A percentile compares a stretch with the other conserved stretches of the same genome.
phyloP scores from a whole-genome alignment of 495 filamentous ascomycete genomes.

The Xylaria telfairii region DNA sequence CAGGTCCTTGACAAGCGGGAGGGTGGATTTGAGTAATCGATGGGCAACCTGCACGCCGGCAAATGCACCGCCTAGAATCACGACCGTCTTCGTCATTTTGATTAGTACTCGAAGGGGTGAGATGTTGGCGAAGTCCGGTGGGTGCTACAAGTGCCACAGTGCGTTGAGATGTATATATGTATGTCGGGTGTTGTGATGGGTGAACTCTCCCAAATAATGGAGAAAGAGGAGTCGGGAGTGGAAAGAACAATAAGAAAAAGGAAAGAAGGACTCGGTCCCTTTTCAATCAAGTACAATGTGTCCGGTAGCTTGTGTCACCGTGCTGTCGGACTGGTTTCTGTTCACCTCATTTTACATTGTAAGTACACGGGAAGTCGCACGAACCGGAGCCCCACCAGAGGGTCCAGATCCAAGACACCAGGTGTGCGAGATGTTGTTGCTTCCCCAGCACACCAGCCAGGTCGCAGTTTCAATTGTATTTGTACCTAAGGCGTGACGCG shows the following conservation, averaged over 20 bases:
- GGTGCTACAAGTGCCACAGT: neutral
- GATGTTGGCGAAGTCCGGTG: constrained; percentile 17
- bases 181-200: neutral
- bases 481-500: constrained; percentile 2
- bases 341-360: neutral
- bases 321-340: neutral
- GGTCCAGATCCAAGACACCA: constrained; percentile 9
- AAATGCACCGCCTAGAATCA: constrained; percentile 62
- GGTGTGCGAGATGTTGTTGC: neutral
- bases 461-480: neutral
- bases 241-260: neutral
- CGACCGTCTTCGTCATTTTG: constrained; percentile 40
- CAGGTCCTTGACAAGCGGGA: constrained; percentile 41
- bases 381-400: constrained; percentile 19
- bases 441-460: neutral
- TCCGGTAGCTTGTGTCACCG: constrained; percentile 4
- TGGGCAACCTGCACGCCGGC: constrained; percentile 60
- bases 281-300: neutral
- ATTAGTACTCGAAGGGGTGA: neutral
- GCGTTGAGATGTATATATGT: neutral
- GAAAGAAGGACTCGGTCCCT: neutral
- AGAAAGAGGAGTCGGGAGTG: neutral
- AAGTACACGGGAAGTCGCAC: constrained; percentile 8
- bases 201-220: neutral
- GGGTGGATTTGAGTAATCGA: constrained; percentile 54